These are phyloP conservation scores for Westerdykella ornata DNA, from an alignment of 2,329 filamentous ascomycete genomes.

Conservation along the genomic window DNA sequence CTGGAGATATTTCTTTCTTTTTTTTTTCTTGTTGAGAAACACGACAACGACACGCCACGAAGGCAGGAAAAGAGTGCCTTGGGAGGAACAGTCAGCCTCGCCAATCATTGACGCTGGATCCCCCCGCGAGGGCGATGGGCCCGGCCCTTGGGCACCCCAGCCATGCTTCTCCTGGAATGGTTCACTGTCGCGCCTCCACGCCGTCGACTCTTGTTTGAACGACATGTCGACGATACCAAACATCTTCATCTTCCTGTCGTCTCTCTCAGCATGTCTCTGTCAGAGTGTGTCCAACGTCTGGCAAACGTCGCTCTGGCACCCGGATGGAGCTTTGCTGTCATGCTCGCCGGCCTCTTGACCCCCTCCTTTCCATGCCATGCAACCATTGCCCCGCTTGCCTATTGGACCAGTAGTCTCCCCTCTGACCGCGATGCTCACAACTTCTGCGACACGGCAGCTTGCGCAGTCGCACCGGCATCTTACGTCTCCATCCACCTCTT, in stretches of 20 bases:
- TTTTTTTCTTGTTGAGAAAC: no score
- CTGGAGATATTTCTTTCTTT: no score
- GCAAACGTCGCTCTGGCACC: not conserved
- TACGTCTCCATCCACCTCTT: not conserved
- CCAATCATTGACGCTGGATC: not conserved
- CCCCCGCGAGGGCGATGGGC: not conserved
- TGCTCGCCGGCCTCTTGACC: not conserved
- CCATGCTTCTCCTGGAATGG: not conserved
- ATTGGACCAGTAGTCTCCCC: not conserved
- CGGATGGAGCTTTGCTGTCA: not conserved
- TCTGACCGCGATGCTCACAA: not conserved
- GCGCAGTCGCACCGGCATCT: not conserved
- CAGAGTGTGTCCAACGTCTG: no score
- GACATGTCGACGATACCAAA: not conserved
- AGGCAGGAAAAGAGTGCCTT: not conserved
- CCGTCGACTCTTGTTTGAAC: constrained; percentile 1
- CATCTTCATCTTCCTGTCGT: not conserved
- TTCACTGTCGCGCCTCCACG: not conserved
- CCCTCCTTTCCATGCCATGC: not conserved
- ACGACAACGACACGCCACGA: no score
- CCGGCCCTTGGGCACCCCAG: not conserved
- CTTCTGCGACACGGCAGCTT: not conserved
- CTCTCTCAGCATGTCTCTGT: not conserved
- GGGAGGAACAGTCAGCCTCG: not conserved
- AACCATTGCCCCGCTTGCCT: not conserved